Conservation (phyloP, 768 basidiomycete species). For the Cyclocybe aegerita region DNA sequence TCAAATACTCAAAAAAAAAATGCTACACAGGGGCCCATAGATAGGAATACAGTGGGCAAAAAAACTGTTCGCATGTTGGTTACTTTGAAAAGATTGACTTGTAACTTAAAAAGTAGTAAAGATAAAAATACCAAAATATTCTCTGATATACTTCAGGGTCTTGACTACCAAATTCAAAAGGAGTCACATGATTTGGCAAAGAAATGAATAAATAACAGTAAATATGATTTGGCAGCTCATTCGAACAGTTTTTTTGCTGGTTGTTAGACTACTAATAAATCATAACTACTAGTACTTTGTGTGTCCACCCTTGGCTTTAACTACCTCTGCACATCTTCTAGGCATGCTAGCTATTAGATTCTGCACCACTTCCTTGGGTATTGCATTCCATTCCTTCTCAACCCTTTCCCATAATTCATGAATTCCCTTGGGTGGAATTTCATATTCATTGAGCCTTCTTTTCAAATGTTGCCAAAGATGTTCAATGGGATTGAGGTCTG, state of each 20-base stretch:
- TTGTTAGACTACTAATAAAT: not conserved
- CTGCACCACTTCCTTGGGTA: constrained; percentile 11
- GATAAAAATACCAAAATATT: too few relatives aligned
- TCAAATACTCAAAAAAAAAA: too few relatives aligned
- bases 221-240: not conserved
- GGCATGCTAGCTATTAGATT: constrained; percentile 17
- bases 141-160: too few relatives aligned
- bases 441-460: not conserved
- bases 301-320: constrained; percentile 16
- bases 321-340: constrained; percentile 14
- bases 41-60: too few relatives aligned
- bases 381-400: constrained; percentile 25
- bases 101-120: too few relatives aligned
- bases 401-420: constrained; percentile 24
- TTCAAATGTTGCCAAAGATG: constrained; percentile 16
- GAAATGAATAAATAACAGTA: too few relatives aligned
- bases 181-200: too few relatives aligned
- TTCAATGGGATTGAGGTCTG: constrained; percentile 21
- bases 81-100: too few relatives aligned
- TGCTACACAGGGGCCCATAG: too few relatives aligned
- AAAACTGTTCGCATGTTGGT: too few relatives aligned
- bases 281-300: constrained; percentile 23
- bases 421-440: not conserved
- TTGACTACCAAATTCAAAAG: too few relatives aligned
- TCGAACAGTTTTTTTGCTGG: not conserved